Evolutionary conservation across 768 basidiomycete species (phyloP).

Genomic region (Mycena galericulata): DNA sequence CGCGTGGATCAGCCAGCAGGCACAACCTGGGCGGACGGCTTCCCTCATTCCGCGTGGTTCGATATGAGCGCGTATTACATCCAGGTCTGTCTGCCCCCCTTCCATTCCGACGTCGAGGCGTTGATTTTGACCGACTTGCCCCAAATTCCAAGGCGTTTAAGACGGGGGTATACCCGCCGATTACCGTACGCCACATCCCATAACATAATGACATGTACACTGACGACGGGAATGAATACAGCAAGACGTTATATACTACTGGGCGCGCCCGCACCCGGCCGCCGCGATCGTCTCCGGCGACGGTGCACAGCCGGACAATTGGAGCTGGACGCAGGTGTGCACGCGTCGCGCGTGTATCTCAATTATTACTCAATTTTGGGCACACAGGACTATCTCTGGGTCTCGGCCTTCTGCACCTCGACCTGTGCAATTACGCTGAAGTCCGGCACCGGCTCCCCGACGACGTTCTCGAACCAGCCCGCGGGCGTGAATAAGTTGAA

Average conservation of each 20-base stretch:
- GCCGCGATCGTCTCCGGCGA: conserved; percentile 58
- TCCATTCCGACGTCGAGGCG: too few relatives aligned
- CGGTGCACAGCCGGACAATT: conserved; percentile 55
- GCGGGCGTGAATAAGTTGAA: conserved; percentile 74
- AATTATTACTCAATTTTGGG: conserved; percentile 12
- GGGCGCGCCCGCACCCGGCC: conserved; percentile 76
- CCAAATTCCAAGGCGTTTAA: conserved; percentile 63
- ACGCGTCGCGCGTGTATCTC: conserved; percentile 10
- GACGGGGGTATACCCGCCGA: conserved; percentile 69
- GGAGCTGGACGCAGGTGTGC: conserved; percentile 66
- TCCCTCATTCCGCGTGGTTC: conserved; percentile 67
- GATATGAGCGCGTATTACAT: conserved; percentile 76
- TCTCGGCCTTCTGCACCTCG: conserved; percentile 67
- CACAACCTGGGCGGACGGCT: conserved; percentile 57
- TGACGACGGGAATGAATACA: conserved; percentile 40
- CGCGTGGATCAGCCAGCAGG: conserved; percentile 59
- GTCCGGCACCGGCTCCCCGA: conserved; percentile 52
- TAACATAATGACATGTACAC: background rate
- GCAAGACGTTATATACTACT: conserved; percentile 64
- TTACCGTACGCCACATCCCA: conserved; percentile 58
- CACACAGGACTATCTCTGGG: conserved; percentile 73
- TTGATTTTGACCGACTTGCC: background rate
- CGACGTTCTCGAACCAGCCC: conserved; percentile 54
- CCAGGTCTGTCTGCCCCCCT: conserved; percentile 30
- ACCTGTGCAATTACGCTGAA: conserved; percentile 65